Base-by-base conservation (phyloP, 169 alveolate genomes). In the Plasmodium fragile region DNA sequence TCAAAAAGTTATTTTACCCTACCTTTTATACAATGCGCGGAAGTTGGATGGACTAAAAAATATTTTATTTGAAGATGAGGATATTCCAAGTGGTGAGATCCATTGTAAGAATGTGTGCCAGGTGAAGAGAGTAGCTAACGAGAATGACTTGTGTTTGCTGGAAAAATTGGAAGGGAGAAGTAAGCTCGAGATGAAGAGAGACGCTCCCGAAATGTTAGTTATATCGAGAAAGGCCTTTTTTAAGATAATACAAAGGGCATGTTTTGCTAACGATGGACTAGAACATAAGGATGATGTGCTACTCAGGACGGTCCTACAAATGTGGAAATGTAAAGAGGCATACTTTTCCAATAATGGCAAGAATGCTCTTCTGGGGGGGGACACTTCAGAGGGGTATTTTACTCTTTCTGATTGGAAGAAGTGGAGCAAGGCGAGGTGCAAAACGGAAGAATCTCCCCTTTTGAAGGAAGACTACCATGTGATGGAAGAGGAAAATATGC, bases 101-200 rank as follows among this genome's bases (percentile, higher is more conserved):
- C 25, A 41, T 0, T 18, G 16, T 18, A 39, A 39, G 28, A 89
- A 79, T 78, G 71, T 28, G 30, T 59, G 34, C 39, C 82, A 89
- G 32, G 70, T 89, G 69, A 89, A 89, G 71, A 89, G 94, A 41
- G 28, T 89, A 41, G 82, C 94, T 39, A 80, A 65, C 71, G 94
- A 89, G 72, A 89, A 72, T 49, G 32, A 89, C 70, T 25, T 89
- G 53, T 13, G 77, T 18, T 34, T 89, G 72, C 8, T 89, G 71
- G 25, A 45, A 13, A 78, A 89, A 28, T 65, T 18, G 13, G 59
- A 89, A 41, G 78, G 39, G 39, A 32, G 30, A 32, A 53, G 10
- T 13, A 30, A 7, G n/a, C 7, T 28, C 32, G 10, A 25, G 65
- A n/a, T 22, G 59, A 84, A 72, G 36, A 59, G 1, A 1, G 4